A percentile compares a stretch with the other conserved stretches of the same genome.
Conservation (phyloP, 192 early-diverging fungal species). For the Backusella liffmaniae region DNA sequence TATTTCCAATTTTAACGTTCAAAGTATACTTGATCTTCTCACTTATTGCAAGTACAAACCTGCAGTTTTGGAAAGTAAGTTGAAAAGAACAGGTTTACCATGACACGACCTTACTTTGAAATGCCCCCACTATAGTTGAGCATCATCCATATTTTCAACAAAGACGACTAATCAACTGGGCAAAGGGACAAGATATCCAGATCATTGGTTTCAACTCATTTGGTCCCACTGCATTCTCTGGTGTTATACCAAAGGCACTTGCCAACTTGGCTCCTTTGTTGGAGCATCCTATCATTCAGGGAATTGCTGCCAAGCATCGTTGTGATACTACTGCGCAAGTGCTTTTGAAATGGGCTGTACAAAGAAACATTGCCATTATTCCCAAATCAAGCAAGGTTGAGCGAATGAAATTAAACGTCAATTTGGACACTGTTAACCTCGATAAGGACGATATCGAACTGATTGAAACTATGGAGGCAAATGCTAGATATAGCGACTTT, state of each 20-base stretch:
- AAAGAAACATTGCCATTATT: constrained; percentile 62
- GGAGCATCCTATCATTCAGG: constrained; percentile 41
- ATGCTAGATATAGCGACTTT: too few relatives aligned
- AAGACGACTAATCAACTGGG: constrained; percentile 57
- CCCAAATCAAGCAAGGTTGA: constrained; percentile 59
- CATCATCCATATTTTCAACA: constrained; percentile 75
- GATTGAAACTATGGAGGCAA: constrained; percentile 43
- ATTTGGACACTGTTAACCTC: constrained; percentile 45
- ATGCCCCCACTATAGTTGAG: constrained; percentile 43
- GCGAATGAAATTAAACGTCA: constrained; percentile 55
- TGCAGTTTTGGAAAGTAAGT: constrained; percentile 58
- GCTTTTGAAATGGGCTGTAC: constrained; percentile 62
- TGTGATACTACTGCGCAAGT: constrained; percentile 54
- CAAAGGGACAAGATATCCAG: constrained; percentile 50
- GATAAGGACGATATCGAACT: constrained; percentile 45
- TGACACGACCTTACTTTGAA: too few relatives aligned
- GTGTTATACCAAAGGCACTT: constrained; percentile 38
- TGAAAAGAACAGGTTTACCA: not conserved
- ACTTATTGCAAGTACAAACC: constrained; percentile 61
- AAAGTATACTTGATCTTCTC: constrained; percentile 51
- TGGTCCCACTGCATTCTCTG: constrained; percentile 42
- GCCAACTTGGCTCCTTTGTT: constrained; percentile 37
- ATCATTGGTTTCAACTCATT: constrained; percentile 78
- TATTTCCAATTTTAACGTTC: constrained; percentile 65
- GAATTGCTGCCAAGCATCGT: constrained; percentile 51